Conservation (phyloP, 1,139 yeast species). For the Candida frijolesensis region DNA sequence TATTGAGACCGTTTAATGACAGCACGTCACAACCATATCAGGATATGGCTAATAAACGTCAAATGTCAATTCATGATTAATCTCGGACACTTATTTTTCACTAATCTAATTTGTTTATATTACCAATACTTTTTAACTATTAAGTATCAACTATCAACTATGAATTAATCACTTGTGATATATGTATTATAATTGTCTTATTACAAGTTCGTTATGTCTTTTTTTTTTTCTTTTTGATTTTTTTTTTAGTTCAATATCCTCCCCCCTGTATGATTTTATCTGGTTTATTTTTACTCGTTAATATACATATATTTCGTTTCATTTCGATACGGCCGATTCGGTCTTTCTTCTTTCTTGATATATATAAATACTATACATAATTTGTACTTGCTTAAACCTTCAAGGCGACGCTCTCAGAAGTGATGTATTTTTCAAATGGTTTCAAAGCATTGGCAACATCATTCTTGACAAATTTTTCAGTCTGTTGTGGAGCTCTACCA, state of each 20-base stretch:
- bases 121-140: neutral
- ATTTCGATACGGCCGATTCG: neutral
- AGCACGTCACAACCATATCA: neutral
- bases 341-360: neutral
- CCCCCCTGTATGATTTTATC: too few species aligned
- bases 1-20: constrained; percentile 7
- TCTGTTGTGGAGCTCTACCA: constrained; percentile 98
- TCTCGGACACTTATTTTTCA: neutral
- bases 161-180: neutral
- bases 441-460: constrained; percentile 84
- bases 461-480: constrained; percentile 83
- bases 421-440: constrained; percentile 63
- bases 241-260: neutral
- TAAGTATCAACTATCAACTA: neutral
- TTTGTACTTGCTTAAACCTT: constrained; percentile 26
- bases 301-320: too few species aligned
- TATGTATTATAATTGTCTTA: neutral
- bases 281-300: too few species aligned
- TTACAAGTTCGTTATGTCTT: too few species aligned
- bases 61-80: constrained; percentile 1
- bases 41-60: constrained; percentile 6
- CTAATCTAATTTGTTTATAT: neutral
- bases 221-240: neutral
- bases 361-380: too few species aligned
- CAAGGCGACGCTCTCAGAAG: constrained; percentile 60